These are phyloP conservation scores for Skeletonema grethae DNA, from an alignment of 108 stramenopile species.

Conservation along the genomic window DNA sequence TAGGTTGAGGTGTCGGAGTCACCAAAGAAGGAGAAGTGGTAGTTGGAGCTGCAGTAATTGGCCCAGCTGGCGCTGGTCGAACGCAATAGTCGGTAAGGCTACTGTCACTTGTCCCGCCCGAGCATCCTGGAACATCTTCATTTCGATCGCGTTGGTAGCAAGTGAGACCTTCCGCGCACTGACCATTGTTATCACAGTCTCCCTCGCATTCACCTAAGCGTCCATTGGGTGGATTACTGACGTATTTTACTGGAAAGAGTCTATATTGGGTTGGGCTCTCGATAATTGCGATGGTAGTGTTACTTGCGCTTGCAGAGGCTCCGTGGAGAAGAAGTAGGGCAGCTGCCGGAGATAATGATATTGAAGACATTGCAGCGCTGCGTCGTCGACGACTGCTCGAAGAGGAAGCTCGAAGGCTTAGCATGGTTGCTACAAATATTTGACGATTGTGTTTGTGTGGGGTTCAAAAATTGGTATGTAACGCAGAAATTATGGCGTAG, in stretches of 20 bases:
- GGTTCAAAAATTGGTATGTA: no score
- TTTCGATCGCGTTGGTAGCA: slow-evolving; percentile 41
- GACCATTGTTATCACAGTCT: slow-evolving; percentile 46
- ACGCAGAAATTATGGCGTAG: no score
- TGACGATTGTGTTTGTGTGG: not conserved
- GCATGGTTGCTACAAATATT: not conserved
- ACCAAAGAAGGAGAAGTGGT: not conserved
- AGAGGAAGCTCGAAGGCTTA: not conserved
- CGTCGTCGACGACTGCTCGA: not conserved
- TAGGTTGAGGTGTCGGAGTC: not conserved
- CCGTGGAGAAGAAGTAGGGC: not conserved
- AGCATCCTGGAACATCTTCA: slow-evolving; percentile 29
- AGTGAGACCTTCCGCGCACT: slow-evolving; percentile 37
- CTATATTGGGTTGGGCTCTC: not conserved
- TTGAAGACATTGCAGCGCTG: not conserved
- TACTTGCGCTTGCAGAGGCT: not conserved
- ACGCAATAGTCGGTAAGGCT: slow-evolving; percentile 26
- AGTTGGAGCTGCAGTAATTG: not conserved
- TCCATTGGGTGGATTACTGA: not conserved
- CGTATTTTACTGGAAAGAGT: not conserved
- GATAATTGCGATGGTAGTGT: not conserved
- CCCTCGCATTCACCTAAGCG: slow-evolving; percentile 40
- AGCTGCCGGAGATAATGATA: not conserved
- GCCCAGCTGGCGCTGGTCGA: not conserved
- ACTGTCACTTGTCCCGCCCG: not conserved